These are phyloP conservation scores for Iberis pinnata DNA, from an alignment of 345 rosid species.

Conservation along the genomic window DNA sequence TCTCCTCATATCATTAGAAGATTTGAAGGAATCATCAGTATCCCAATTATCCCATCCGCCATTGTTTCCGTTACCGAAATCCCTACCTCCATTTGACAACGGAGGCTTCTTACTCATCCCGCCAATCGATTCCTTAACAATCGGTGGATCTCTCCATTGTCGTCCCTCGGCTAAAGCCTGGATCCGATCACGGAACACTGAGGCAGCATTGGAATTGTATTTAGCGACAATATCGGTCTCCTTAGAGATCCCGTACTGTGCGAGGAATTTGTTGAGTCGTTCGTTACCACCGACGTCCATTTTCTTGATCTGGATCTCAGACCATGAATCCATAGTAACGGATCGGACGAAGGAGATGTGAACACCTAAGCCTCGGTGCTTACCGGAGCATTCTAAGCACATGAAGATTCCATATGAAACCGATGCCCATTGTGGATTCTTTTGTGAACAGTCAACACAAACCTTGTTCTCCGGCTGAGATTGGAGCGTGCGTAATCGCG, in stretches of 20 bases:
- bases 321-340: constrained; percentile 99
- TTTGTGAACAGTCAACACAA: constrained; percentile 92
- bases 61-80: constrained; percentile 20
- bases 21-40: constrained; percentile 54
- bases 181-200: constrained; percentile 74
- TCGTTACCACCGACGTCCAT: constrained; percentile 98
- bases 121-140: constrained; percentile 49
- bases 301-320: constrained; percentile 96
- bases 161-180: constrained; percentile 81
- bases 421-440: constrained; percentile 99
- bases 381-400: constrained; percentile 99
- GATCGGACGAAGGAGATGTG: constrained; percentile 99
- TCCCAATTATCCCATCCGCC: constrained; percentile 97
- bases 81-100: constrained; percentile 34
- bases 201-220: constrained; percentile 79
- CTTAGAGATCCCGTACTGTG: constrained; percentile 63
- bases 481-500: constrained; percentile 79
- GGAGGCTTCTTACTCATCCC: constrained; percentile 52
- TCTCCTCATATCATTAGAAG: constrained; percentile 60
- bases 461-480: constrained; percentile 73
- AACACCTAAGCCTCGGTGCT: constrained; percentile 96
- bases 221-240: constrained; percentile 72
- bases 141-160: constrained; percentile 80
- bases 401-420: constrained; percentile 93
- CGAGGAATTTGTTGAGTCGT: constrained; percentile 56